Evolutionary conservation across 768 basidiomycete genomes (phyloP).

Genomic region (Tricholoma matsutake): DNA sequence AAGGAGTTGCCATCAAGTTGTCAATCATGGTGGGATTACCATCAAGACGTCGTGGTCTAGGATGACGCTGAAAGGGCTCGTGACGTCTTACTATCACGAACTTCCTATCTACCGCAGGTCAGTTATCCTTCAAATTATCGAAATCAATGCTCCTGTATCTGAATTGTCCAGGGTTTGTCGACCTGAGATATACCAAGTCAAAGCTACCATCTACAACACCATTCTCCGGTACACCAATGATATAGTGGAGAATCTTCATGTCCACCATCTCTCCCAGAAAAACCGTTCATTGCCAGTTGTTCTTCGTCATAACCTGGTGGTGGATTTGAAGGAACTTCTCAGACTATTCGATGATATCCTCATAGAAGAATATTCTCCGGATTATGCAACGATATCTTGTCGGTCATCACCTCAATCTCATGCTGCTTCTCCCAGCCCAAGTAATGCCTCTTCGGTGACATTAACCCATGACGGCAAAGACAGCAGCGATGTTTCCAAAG

Average conservation of each 20-base stretch:
- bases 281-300: neutral
- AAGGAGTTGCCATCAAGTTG: slow-evolving; percentile 79
- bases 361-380: slow-evolving; percentile 39
- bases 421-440: neutral
- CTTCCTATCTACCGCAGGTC: slow-evolving; percentile 80
- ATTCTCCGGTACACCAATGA: slow-evolving; percentile 35
- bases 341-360: slow-evolving; percentile 51
- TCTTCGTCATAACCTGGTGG: slow-evolving; percentile 3
- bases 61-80: slow-evolving; percentile 67
- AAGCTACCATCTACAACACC: slow-evolving; percentile 58
- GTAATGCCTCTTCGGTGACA: slow-evolving; percentile 1
- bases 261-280: neutral
- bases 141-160: neutral
- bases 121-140: slow-evolving; percentile 7
- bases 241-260: slow-evolving; percentile 13
- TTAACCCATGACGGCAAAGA: neutral
- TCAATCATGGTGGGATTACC: slow-evolving; percentile 77
- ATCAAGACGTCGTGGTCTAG: slow-evolving; percentile 86
- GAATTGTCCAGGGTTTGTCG: slow-evolving; percentile 64
- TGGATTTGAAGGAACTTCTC: slow-evolving; percentile 36
- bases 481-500: slow-evolving; percentile 13
- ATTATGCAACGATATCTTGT: slow-evolving; percentile 23
- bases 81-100: slow-evolving; percentile 63
- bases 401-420: slow-evolving; percentile 4
- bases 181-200: slow-evolving; percentile 72